Base-by-base conservation (phyloP, 805 yeast species). In the Cyberlindnera maritima region DNA sequence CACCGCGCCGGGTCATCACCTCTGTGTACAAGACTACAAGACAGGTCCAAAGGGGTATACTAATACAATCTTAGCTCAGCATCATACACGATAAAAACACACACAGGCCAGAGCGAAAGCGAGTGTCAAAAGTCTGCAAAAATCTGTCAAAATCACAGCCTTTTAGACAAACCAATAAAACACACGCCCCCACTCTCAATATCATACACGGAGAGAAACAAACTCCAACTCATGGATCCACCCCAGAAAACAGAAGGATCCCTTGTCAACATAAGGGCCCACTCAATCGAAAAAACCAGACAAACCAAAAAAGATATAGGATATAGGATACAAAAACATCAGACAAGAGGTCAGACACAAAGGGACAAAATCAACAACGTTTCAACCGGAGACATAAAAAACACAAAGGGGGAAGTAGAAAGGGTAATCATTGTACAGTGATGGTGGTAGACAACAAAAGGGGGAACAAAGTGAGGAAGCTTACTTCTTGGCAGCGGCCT, bases 401-500 rank as follows among this genome's bases (percentile, higher is more conserved):
- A 29, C 44, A 44, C 12, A 33, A 19, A 18, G 18, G 17, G 3
- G n/a, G 31, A 18, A 3, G 29, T 9, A 41, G 23, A 18, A 31
- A 23, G 26, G 37, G 14, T 28, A 34, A 44, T 25, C 36, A 39
- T 36, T 38, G 33, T 41, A 36, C 47, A 40, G 34, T 9, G 21
- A 17, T 19, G 23, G 12, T 3, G 19, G 41, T 6, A 23, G 25
- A 37, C 6, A 20, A n/a, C 13, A 31, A 20, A 11, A 18, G 43
- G 28, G 25, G 8, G n/a, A n/a, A n/a, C n/a, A n/a, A n/a, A n/a
- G n/a, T n/a, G n/a, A n/a, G n/a, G n/a, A n/a, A n/a, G n/a, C 34
- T 44, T 12, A 39, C 40, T 43, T 43, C 50, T 43, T 43, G 23
- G 61, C 56, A 35, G 48, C 35, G n/a, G 62, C 63, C 55, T 60